Conservation (phyloP, 495 filamentous ascomycete species). For the Aspergillus saccharolyticus region DNA sequence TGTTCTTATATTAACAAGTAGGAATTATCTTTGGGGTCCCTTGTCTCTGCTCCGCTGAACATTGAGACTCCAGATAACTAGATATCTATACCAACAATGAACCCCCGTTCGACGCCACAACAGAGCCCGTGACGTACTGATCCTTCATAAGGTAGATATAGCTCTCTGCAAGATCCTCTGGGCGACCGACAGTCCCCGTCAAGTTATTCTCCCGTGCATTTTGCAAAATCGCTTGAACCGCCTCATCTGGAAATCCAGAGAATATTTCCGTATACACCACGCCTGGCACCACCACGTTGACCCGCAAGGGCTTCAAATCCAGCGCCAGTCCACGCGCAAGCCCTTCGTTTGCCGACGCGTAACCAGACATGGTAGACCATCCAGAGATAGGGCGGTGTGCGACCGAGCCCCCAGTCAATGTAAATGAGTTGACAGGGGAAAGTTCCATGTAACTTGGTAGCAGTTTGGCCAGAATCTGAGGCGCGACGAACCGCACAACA, state of each 20-base stretch:
- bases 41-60: too few species aligned
- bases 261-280: conserved; percentile 50
- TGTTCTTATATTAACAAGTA: too few species aligned
- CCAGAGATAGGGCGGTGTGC: conserved; percentile 39
- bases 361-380: conserved; percentile 37
- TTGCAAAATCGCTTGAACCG: conserved; percentile 21
- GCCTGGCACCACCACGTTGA: conserved; percentile 56
- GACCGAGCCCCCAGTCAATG: conserved; percentile 49
- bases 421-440: conserved; percentile 40
- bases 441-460: conserved; percentile 39
- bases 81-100: too few species aligned
- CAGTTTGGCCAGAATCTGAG: conserved; percentile 50
- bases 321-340: conserved; percentile 50
- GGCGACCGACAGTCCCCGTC: conserved; percentile 42
- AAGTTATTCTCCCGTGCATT: conserved; percentile 23
- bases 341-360: conserved; percentile 32
- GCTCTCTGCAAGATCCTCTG: conserved; percentile 58
- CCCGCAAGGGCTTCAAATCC: conserved; percentile 53
- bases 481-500: conserved; percentile 49
- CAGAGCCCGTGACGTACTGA: conserved; percentile 44
- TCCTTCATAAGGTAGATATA: conserved; percentile 64
- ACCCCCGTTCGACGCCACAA: background rate
- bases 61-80: too few species aligned
- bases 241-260: conserved; percentile 24
- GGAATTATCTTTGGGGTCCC: too few species aligned